phyloP scores from a whole-genome alignment of 2,329 filamentous ascomycete genomes.

The Hypoxylon sp. region DNA sequence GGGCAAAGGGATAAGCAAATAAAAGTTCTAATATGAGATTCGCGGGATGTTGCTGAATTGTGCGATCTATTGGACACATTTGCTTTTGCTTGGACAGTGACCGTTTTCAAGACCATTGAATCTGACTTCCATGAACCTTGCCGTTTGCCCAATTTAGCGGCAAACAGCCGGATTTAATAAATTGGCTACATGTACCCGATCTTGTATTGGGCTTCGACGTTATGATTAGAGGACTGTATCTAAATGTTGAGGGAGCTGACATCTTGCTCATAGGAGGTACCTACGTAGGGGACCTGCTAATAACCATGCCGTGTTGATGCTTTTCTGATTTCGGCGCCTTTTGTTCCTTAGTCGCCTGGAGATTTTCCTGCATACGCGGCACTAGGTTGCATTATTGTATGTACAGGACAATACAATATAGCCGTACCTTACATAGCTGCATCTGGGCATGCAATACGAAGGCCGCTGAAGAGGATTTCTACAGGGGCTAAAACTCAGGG shows the following conservation, averaged over 20 bases:
- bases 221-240: conserved; percentile 10
- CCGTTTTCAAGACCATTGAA: conserved; percentile 21
- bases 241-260: conserved; percentile 4
- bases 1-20: background rate
- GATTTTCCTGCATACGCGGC: conserved; percentile 19
- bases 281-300: background rate
- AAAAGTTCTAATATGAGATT: conserved; percentile 17
- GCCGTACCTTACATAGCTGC: conserved; percentile 39
- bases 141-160: conserved; percentile 41
- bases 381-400: conserved; percentile 19
- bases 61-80: conserved; percentile 27
- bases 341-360: conserved; percentile 23
- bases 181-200: conserved; percentile 7
- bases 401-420: conserved; percentile 20
- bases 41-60: conserved; percentile 16
- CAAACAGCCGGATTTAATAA: conserved; percentile 30
- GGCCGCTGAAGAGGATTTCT: conserved; percentile 30
- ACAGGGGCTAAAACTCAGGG: conserved; percentile 38
- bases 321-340: conserved; percentile 22
- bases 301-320: conserved; percentile 15
- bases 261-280: conserved; percentile 8
- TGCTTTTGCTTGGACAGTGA: conserved; percentile 31
- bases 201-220: conserved; percentile 15
- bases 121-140: conserved; percentile 39
- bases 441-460: conserved; percentile 30